These are phyloP conservation scores for Tuber calosporum DNA, from an alignment of 495 filamentous ascomycete species.

Conservation along the genomic window DNA sequence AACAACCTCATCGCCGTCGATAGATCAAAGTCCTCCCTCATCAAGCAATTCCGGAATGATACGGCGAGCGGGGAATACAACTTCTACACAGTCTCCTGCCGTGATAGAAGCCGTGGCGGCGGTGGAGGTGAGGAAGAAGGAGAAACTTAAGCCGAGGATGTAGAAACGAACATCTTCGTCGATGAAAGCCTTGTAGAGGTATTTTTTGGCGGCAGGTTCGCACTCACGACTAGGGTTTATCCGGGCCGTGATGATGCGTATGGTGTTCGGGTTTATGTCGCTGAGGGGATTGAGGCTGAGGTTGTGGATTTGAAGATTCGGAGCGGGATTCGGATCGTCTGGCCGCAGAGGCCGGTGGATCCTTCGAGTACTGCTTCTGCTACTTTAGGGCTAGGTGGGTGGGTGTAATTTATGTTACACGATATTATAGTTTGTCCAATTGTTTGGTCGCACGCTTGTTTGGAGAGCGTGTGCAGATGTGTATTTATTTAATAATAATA, in stretches of 20 bases:
- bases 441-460: background rate
- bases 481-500: too few species aligned
- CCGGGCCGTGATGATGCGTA: slow-evolving; percentile 45
- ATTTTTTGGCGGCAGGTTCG: slow-evolving; percentile 45
- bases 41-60: slow-evolving; percentile 8
- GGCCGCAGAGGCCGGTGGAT: slow-evolving; percentile 23
- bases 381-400: background rate
- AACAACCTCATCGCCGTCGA: slow-evolving; percentile 28
- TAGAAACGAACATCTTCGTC: slow-evolving; percentile 39
- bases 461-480: background rate
- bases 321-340: slow-evolving; percentile 20
- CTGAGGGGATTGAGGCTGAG: slow-evolving; percentile 44
- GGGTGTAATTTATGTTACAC: background rate
- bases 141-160: slow-evolving; percentile 40
- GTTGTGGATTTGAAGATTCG: slow-evolving; percentile 19
- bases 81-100: background rate
- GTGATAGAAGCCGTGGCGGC: background rate
- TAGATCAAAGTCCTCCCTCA: slow-evolving; percentile 25
- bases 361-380: background rate
- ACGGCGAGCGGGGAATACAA: slow-evolving; percentile 9
- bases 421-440: background rate
- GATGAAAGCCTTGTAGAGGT: slow-evolving; percentile 46
- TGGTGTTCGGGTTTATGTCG: slow-evolving; percentile 37
- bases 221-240: slow-evolving; percentile 42
- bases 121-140: slow-evolving; percentile 10